Percentiles rank a stretch among this genome's conserved stretches.
These are phyloP conservation scores for Suaeda aralocaspica DNA, from an alignment of 148 eudicot species.

Conservation along the genomic window DNA sequence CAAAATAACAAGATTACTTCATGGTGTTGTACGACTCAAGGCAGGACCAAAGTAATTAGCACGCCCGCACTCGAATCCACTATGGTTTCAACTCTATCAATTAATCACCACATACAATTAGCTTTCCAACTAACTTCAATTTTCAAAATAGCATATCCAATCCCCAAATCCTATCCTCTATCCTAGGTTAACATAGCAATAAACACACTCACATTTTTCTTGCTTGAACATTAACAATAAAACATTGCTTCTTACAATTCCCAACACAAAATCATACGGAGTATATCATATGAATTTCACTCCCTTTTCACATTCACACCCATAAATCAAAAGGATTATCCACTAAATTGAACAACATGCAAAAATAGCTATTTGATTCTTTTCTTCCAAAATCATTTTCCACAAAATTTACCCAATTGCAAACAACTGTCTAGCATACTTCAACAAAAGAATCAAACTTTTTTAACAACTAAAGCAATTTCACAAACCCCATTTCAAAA, in stretches of 20 bases:
- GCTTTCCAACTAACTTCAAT: constrained; percentile 22
- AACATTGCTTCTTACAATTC: not conserved
- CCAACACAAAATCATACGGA: not conserved
- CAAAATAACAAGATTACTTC: constrained; percentile 3
- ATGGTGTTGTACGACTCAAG: not conserved
- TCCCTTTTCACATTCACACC: not conserved
- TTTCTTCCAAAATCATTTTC: constrained; percentile 12
- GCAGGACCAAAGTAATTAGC: not conserved
- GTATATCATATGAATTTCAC: not conserved
- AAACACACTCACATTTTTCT: not conserved
- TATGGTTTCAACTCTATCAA: not conserved
- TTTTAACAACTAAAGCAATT: constrained; percentile 5
- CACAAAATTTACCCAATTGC: not conserved
- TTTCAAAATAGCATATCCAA: not conserved
- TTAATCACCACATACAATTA: constrained; percentile 2
- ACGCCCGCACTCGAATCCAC: constrained; percentile 8
- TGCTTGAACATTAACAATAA: not conserved
- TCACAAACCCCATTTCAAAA: constrained; percentile 7
- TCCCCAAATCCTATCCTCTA: too few relatives aligned
- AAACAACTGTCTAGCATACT: not conserved
- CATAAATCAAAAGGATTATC: not conserved
- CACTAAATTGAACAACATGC: not conserved
- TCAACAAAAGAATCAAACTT: constrained; percentile 8
- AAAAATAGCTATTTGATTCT: constrained; percentile 15
- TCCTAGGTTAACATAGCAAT: not conserved